Conservation (phyloP, 768 basidiomycete genomes). For the Tylopilus sp. region DNA sequence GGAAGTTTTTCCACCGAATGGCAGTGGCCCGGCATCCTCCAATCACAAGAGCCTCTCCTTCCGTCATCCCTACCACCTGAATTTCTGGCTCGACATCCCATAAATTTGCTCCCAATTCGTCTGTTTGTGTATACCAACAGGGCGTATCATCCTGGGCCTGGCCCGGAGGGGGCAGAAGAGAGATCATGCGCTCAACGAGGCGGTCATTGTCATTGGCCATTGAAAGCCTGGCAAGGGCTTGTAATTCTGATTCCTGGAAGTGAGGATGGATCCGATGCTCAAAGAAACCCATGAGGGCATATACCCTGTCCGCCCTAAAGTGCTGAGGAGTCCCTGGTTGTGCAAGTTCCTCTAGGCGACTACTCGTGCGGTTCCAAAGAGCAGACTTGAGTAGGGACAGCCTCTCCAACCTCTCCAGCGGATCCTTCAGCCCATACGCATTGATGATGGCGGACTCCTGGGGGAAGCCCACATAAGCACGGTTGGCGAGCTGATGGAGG, state of each 20-base stretch:
- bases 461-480: no score
- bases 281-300: no score
- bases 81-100: conserved; percentile 26
- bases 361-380: conserved; percentile 14
- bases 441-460: conserved; percentile 23
- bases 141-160: background rate
- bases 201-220: no score
- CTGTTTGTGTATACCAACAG: conserved; percentile 9
- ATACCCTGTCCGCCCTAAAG: no score
- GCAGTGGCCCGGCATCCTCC: conserved; percentile 22
- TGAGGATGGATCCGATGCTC: no score
- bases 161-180: conserved; percentile 5
- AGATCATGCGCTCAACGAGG: conserved; percentile 24
- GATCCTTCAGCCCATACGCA: conserved; percentile 16
- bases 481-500: no score
- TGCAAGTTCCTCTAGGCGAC: background rate
- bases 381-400: no score
- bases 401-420: no score
- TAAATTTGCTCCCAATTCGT: conserved; percentile 13
- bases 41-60: conserved; percentile 13
- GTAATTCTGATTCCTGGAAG: no score
- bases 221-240: no score
- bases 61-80: conserved; percentile 20
- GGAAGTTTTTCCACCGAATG: conserved; percentile 26
- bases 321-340: background rate